phyloP scores from a whole-genome alignment of 2,329 filamentous ascomycete species.

The Epichloe uncinata region DNA sequence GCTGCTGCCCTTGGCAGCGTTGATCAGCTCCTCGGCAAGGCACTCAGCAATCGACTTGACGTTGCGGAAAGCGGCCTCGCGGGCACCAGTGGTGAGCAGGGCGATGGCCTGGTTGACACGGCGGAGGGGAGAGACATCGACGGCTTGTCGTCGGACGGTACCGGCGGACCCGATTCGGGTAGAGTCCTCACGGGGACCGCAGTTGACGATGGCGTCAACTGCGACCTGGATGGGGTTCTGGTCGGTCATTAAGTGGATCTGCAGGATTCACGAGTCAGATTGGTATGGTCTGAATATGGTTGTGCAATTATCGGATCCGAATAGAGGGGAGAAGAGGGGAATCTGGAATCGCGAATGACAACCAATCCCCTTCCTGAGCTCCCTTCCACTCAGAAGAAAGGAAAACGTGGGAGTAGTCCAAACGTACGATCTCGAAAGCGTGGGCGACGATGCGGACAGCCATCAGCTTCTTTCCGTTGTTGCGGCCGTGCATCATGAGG shows the following conservation, averaged over 20 bases:
- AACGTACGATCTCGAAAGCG: conserved; percentile 96
- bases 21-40: conserved; percentile 99
- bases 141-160: conserved; percentile 99
- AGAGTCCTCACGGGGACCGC: conserved; percentile 98
- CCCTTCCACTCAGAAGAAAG: too few species aligned
- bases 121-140: conserved; percentile 98
- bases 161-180: conserved; percentile 98
- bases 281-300: not conserved
- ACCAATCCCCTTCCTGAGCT: too few species aligned
- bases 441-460: conserved; percentile 98
- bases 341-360: too few species aligned
- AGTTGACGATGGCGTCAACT: conserved; percentile 99
- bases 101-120: conserved; percentile 99
- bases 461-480: conserved; percentile 99
- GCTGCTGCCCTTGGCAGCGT: conserved; percentile 99
- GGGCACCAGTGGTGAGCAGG: conserved; percentile 96
- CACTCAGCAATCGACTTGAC: conserved; percentile 99
- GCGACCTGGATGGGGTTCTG: conserved; percentile 99
- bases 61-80: conserved; percentile 98
- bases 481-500: conserved; percentile 99
- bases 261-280: conserved; percentile 15
- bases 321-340: too few species aligned
- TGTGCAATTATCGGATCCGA: too few species aligned
- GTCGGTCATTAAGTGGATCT: conserved; percentile 99
- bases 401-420: not conserved